Evolutionary conservation across 1,284 basidiomycete genomes (phyloP).

Genomic region (Irpex sp.): DNA sequence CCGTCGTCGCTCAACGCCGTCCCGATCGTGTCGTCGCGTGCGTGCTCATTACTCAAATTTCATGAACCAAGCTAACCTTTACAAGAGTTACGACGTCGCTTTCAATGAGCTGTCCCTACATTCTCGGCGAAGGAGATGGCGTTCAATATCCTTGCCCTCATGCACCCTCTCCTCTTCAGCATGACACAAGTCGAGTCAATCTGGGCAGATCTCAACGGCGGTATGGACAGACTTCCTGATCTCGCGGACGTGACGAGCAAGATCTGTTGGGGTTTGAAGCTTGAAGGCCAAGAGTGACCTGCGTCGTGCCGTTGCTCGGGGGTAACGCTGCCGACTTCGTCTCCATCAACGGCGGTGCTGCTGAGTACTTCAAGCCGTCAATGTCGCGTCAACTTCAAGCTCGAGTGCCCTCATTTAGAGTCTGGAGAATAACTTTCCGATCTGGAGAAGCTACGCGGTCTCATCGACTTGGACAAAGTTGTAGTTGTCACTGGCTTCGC

Average conservation of each 20-base stretch:
- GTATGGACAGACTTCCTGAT: conserved; percentile 95
- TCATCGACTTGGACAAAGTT: conserved; percentile 94
- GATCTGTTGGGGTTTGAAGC: conserved; percentile 77
- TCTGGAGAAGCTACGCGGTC: conserved; percentile 71
- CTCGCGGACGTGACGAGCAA: conserved; percentile 87
- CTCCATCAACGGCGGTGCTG: conserved; percentile 84
- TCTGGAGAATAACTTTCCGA: conserved; percentile 62
- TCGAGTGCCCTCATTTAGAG: conserved; percentile 86
- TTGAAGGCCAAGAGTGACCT: conserved; percentile 83
- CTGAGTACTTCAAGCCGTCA: conserved; percentile 88
- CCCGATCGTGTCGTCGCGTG: conserved; percentile 86
- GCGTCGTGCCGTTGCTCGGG: conserved; percentile 86
- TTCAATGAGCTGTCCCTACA: conserved; percentile 98
- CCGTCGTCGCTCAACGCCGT: conserved; percentile 87
- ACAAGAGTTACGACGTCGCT: conserved; percentile 74
- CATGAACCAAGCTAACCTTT: conserved; percentile 9
- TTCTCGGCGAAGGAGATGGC: conserved; percentile 99
- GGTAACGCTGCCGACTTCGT: conserved; percentile 97
- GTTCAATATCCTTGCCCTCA: conserved; percentile 97
- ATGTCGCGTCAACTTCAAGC: conserved; percentile 96
- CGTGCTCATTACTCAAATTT: conserved; percentile 27
- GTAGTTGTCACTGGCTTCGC: conserved; percentile 93
- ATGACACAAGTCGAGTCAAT: conserved; percentile 99
- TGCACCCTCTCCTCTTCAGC: conserved; percentile 99
- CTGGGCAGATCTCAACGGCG: conserved; percentile 96